Evolutionary conservation across 192 early-diverging fungal species (phyloP).

Genomic region (Coemansia sp.): DNA sequence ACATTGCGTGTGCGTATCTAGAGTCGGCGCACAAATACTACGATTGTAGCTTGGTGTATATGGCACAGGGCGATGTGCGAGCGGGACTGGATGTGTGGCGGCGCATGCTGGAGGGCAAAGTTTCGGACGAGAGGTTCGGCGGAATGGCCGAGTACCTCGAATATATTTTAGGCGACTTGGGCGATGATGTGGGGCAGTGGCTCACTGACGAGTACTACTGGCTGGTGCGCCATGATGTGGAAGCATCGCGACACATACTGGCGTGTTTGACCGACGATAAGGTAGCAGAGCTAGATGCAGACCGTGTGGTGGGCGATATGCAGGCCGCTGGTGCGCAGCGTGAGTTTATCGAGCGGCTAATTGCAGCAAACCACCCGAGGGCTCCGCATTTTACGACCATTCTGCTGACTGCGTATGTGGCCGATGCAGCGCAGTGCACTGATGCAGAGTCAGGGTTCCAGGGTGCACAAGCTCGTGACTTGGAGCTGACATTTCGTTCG

Average conservation of each 20-base stretch:
- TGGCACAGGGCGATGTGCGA: slow-evolving; percentile 18
- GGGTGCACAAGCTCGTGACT: slow-evolving; percentile 34
- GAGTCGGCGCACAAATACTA: slow-evolving; percentile 24
- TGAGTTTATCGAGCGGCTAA: slow-evolving; percentile 44
- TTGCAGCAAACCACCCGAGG: slow-evolving; percentile 21
- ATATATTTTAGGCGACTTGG: slow-evolving; percentile 14
- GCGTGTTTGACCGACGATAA: slow-evolving; percentile 13
- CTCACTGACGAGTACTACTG: slow-evolving; percentile 33
- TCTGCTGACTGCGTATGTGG: slow-evolving; percentile 38
- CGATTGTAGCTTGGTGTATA: slow-evolving; percentile 38
- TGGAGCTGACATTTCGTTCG: slow-evolving; percentile 31
- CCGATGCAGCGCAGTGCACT: not conserved
- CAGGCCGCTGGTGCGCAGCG: slow-evolving; percentile 22
- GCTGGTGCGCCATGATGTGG: slow-evolving; percentile 21
- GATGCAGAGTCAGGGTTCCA: slow-evolving; percentile 17
- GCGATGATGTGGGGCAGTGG: not conserved
- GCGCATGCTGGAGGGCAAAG: slow-evolving; percentile 23
- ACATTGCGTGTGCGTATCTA: slow-evolving; percentile 28
- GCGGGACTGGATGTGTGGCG: slow-evolving; percentile 34
- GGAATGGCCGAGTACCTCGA: slow-evolving; percentile 41
- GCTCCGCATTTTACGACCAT: slow-evolving; percentile 49
- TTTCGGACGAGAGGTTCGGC: slow-evolving; percentile 26
- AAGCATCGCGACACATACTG: slow-evolving; percentile 23
- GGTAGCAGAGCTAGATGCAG: slow-evolving; percentile 34
- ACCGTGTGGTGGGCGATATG: slow-evolving; percentile 16